A percentile compares a stretch with the other conserved stretches of the same genome.
phyloP scores from a whole-genome alignment of 148 eudicot genomes.

The Limonium bicolor region DNA sequence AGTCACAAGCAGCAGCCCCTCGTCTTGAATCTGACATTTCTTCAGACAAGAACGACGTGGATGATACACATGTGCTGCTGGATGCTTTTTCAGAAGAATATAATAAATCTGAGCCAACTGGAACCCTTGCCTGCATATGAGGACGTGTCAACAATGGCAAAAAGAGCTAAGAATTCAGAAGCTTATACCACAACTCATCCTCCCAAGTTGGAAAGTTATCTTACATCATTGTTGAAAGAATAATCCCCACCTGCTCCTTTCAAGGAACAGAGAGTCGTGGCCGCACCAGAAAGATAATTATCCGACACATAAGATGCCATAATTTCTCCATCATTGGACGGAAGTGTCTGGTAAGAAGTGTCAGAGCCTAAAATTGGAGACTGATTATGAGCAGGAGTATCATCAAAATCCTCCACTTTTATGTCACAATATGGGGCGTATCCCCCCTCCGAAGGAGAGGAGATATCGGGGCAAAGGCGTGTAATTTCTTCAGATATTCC shows the following conservation, averaged over 20 bases:
- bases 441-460: conserved; percentile 34
- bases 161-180: not conserved
- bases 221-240: conserved; percentile 22
- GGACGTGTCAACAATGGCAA: not conserved
- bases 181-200: not conserved
- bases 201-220: conserved; percentile 6
- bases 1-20: conserved; percentile 9
- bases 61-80: conserved; percentile 14
- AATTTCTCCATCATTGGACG: conserved; percentile 5
- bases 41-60: conserved; percentile 13
- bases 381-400: conserved; percentile 5
- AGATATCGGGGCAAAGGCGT: conserved; percentile 17
- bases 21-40: conserved; percentile 18
- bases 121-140: conserved; percentile 22
- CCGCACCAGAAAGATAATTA: conserved; percentile 37
- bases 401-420: conserved; percentile 11
- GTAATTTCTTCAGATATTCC: conserved; percentile 25
- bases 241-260: conserved; percentile 9
- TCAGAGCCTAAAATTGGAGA: conserved; percentile 8
- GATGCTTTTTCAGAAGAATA: conserved; percentile 18
- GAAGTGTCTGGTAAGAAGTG: conserved; percentile 4
- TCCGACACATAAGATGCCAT: conserved; percentile 17
- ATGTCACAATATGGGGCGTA: conserved; percentile 61
- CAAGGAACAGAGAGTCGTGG: conserved; percentile 28
- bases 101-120: conserved; percentile 8